A percentile compares a stretch with the other conserved stretches of the same genome.
phyloP scores from a whole-genome alignment of 306 rosid genomes.

The Vigna hirtella region DNA sequence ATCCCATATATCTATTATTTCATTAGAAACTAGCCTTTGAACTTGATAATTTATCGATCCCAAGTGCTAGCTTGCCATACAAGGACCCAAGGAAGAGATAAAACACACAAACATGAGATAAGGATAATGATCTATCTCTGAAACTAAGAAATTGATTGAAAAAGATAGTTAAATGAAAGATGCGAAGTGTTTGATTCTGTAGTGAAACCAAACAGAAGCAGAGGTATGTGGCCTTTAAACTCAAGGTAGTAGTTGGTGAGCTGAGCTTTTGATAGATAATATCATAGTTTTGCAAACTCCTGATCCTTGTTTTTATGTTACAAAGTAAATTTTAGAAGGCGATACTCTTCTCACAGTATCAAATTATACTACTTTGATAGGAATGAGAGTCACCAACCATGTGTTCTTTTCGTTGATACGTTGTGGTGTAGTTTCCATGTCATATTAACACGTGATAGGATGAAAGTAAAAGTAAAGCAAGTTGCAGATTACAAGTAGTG shows the following conservation, averaged over 20 bases:
- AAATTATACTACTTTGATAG: neutral
- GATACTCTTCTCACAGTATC: neutral
- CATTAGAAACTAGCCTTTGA: constrained; percentile 21
- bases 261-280: constrained; percentile 7
- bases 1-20: constrained; percentile 1
- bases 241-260: neutral
- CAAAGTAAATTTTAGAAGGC: neutral
- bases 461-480: neutral
- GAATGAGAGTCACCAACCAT: no score
- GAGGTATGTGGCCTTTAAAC: neutral
- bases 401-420: neutral
- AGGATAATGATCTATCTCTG: neutral
- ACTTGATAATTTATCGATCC: neutral
- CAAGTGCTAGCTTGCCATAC: constrained; percentile 2
- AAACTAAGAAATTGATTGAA: constrained; percentile 1
- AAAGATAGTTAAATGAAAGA: neutral
- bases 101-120: neutral
- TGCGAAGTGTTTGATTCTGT: neutral
- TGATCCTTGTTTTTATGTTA: neutral
- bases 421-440: neutral
- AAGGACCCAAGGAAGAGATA: constrained; percentile 11
- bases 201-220: neutral
- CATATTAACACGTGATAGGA: neutral
- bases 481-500: neutral
- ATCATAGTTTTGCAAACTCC: neutral